Evolutionary conservation across 495 filamentous ascomycete genomes (phyloP).

Genomic region (Penicillium alfredii): DNA sequence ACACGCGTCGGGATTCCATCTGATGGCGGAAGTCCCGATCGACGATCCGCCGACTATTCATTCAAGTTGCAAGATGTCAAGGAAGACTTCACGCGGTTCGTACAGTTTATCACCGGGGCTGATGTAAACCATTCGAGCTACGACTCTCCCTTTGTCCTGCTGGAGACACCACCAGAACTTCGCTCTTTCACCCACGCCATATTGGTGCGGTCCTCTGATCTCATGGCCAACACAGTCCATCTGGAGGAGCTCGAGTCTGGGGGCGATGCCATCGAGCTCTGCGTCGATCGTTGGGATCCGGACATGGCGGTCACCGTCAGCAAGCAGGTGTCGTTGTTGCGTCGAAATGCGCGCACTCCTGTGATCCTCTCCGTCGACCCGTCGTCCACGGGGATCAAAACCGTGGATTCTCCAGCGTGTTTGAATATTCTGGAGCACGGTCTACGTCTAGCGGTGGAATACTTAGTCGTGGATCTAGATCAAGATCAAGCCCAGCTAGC

Average conservation of each 20-base stretch:
- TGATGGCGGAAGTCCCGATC: conserved; percentile 37
- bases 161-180: conserved; percentile 59
- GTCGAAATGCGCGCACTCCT: conserved; percentile 56
- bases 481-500: conserved; percentile 39
- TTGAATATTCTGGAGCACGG: conserved; percentile 56
- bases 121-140: conserved; percentile 50
- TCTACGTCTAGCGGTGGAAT: conserved; percentile 68
- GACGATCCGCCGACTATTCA: conserved; percentile 47
- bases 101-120: conserved; percentile 58
- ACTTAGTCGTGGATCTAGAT: conserved; percentile 60
- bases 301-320: conserved; percentile 38
- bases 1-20: conserved; percentile 22
- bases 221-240: conserved; percentile 49
- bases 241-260: conserved; percentile 60
- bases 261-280: conserved; percentile 67
- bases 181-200: conserved; percentile 62
- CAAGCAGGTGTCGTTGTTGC: conserved; percentile 40
- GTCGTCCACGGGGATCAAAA: conserved; percentile 33
- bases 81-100: conserved; percentile 66
- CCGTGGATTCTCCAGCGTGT: conserved; percentile 21
- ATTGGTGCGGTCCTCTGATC: conserved; percentile 54
- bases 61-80: conserved; percentile 68
- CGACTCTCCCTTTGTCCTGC: conserved; percentile 66
- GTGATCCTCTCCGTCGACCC: conserved; percentile 64
- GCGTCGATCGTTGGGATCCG: conserved; percentile 57